These are phyloP conservation scores for Chrysanthemum seticuspe DNA, from an alignment of 129 eudicot genomes.

Conservation along the genomic window DNA sequence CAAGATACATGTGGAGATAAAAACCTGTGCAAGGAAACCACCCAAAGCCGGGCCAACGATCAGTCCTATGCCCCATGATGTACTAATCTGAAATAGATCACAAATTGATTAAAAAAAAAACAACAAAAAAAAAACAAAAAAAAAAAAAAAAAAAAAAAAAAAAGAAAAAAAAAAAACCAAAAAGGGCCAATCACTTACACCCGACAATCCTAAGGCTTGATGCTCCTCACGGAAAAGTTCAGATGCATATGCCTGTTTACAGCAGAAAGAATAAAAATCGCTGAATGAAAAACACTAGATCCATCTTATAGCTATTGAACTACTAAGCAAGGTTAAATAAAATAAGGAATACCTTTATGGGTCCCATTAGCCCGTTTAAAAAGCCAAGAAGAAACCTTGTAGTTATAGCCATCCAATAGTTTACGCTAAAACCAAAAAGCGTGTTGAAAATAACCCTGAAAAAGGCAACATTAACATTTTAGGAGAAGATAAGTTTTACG, in stretches of 20 bases:
- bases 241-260: conserved; percentile 71
- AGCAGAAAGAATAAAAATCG: background rate
- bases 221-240: conserved; percentile 62
- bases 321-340: too few species aligned
- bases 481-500: too few species aligned
- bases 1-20: conserved; percentile 7
- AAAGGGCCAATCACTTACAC: conserved; percentile 49
- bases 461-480: background rate
- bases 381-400: conserved; percentile 84
- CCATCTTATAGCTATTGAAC: too few species aligned
- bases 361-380: conserved; percentile 74
- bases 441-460: conserved; percentile 79
- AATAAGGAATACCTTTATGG: conserved; percentile 64
- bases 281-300: too few species aligned
- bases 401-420: conserved; percentile 76
- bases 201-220: conserved; percentile 69
- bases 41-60: conserved; percentile 90
- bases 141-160: background rate
- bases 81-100: conserved; percentile 52
- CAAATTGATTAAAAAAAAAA: background rate
- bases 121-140: too few species aligned
- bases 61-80: conserved; percentile 94
- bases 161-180: background rate
- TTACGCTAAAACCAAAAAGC: conserved; percentile 75
- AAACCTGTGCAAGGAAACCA: conserved; percentile 90